Base-by-base conservation (phyloP, 2,329 filamentous ascomycete genomes). In the Colletotrichum tabaci region DNA sequence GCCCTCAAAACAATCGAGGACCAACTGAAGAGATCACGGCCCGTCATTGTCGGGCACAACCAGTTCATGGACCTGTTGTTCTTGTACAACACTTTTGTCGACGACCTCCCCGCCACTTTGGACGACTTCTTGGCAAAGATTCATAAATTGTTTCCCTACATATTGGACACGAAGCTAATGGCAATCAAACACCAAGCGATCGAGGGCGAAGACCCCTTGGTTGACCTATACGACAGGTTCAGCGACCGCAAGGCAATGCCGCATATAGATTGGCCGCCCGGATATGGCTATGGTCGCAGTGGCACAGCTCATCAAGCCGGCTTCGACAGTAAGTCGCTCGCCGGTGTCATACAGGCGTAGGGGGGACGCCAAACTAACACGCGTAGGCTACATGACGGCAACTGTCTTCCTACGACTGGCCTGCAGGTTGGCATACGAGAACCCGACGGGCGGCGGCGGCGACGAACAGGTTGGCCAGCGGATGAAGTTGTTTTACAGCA, bases 61-160 rank as follows among this genome's bases (percentile, higher is more conserved):
- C 83, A 90, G 70, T 89, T 93, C 73, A 86, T 87, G 2, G 90
- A 93, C 74, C 82, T 93, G 3, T 85, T 89, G 46, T 92, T 92
- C 75, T 79, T 93, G 46, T 90, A 92, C 77, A 80, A 84, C n/a
- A 87, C 85, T 1, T 93, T 93, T 77, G 83, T 92, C 61, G 89
- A 88, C 1, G 73, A 80, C 1, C 80, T 93, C 2, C 91, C 91
- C 0, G 79, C 82, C 2, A 87, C 82, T 0, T 78, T 91, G 1
- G 81, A 84, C 3, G 86, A 86, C 26, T 93, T 92, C 57, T 81
- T 84, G 49, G 71, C 78, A 7, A 77, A 80, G 2, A 83, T 91
- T 2, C 85, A 90, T 73, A 75, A 79, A 1, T 75, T 88, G 3
- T 84, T 86, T 49, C 82, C 84, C 0, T 77, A 80, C 2, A 83